Conservation (phyloP, 2,329 filamentous ascomycete species). For the Cladosporium oxysporum region DNA sequence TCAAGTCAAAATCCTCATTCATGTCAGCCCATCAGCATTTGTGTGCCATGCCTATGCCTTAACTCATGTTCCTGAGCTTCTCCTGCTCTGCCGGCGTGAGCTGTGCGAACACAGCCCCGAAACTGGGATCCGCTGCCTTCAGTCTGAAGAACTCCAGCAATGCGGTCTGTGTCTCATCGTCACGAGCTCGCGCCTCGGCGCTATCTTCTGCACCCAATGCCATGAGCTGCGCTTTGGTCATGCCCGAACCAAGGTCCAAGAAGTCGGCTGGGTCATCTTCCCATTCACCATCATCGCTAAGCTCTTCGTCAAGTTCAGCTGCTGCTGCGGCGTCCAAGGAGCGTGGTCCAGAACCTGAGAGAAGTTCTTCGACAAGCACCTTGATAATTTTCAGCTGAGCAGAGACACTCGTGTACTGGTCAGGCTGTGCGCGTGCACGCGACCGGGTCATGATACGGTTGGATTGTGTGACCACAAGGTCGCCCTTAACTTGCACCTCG, state of each 20-base stretch:
- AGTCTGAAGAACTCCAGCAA: conserved; percentile 76
- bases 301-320: conserved; percentile 62
- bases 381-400: conserved; percentile 95
- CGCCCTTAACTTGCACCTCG: conserved; percentile 84
- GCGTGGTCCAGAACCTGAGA: conserved; percentile 68
- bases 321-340: conserved; percentile 58
- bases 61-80: conserved; percentile 47
- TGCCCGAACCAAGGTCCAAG: conserved; percentile 67
- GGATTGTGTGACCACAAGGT: conserved; percentile 77
- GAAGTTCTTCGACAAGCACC: conserved; percentile 87
- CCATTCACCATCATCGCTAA: conserved; percentile 65
- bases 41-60: not conserved
- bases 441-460: conserved; percentile 92
- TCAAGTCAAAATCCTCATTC: not conserved
- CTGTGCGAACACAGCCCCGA: conserved; percentile 56
- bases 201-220: conserved; percentile 61
- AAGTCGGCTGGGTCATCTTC: conserved; percentile 76
- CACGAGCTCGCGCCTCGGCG: conserved; percentile 62
- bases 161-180: conserved; percentile 89
- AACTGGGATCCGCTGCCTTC: conserved; percentile 55
- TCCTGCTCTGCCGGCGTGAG: conserved; percentile 57
- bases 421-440: conserved; percentile 82
- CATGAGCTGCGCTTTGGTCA: conserved; percentile 73
- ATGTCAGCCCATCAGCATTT: not conserved
- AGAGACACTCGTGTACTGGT: conserved; percentile 83